Evolutionary conservation across 345 rosid species (phyloP).

Genomic region (Arabidopsis suecica): DNA sequence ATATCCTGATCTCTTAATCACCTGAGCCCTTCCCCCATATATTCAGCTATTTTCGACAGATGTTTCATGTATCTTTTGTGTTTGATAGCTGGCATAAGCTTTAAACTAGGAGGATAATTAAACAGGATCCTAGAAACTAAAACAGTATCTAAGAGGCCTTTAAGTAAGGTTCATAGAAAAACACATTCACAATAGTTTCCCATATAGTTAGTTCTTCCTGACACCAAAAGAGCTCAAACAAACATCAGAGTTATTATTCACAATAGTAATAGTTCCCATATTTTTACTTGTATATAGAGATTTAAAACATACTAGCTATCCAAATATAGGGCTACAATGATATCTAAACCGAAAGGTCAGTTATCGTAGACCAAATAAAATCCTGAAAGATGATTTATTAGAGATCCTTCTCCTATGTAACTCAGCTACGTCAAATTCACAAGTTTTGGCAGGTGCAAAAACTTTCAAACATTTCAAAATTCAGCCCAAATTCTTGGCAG

Average conservation of each 20-base stretch:
- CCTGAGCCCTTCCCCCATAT: background rate
- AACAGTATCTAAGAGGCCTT: background rate
- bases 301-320: background rate
- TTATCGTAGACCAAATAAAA: background rate
- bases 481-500: background rate
- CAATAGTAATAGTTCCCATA: no score
- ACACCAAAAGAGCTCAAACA: constrained; percentile 4
- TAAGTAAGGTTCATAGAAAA: background rate
- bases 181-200: background rate
- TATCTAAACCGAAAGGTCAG: background rate
- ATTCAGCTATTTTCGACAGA: background rate
- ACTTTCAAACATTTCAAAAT: background rate
- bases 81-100: background rate
- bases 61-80: background rate
- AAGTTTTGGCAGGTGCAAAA: background rate
- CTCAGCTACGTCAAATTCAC: constrained; percentile 7
- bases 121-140: background rate
- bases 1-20: background rate
- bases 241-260: background rate
- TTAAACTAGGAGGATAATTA: background rate
- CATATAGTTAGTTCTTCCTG: background rate
- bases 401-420: background rate
- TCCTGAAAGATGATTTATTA: background rate
- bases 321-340: background rate
- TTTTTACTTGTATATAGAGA: background rate